Evolutionary conservation across 495 filamentous ascomycete genomes (phyloP).

Genomic region (Collariella sp.): DNA sequence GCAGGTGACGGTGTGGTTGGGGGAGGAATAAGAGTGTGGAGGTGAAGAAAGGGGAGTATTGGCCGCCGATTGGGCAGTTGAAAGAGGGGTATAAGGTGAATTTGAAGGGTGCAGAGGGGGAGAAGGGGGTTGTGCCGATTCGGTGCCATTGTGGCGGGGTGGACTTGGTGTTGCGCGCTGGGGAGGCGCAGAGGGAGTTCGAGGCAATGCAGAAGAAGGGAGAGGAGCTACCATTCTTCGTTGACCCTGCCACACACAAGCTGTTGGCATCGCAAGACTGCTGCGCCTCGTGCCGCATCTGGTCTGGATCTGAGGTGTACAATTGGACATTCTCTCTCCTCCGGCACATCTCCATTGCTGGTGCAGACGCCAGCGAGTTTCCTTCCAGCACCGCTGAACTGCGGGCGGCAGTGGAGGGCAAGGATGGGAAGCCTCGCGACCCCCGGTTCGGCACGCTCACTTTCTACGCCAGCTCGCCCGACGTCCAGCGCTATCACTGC

Average conservation of each 20-base stretch:
- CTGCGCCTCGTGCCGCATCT: constrained; percentile 46
- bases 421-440: constrained; percentile 14
- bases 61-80: background rate
- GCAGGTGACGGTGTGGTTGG: constrained; percentile 16
- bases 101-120: background rate
- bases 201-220: background rate
- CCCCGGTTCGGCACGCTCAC: constrained; percentile 39
- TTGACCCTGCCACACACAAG: constrained; percentile 34
- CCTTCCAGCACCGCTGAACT: constrained; percentile 17
- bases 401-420: constrained; percentile 12
- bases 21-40: constrained; percentile 18
- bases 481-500: constrained; percentile 46
- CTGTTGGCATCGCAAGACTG: constrained; percentile 35
- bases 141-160: constrained; percentile 47
- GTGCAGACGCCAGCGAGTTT: constrained; percentile 10
- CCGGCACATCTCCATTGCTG: constrained; percentile 18
- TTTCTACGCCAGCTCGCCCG: constrained; percentile 37
- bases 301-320: constrained; percentile 37
- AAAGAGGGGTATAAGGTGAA: background rate
- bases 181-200: constrained; percentile 21
- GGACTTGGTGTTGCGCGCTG: constrained; percentile 23
- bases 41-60: background rate
- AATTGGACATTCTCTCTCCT: constrained; percentile 35
- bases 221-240: constrained; percentile 32
- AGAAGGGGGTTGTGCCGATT: constrained; percentile 24